Evolutionary conservation across 2,329 filamentous ascomycete species (phyloP).

Genomic region (Colletotrichum godetiae): DNA sequence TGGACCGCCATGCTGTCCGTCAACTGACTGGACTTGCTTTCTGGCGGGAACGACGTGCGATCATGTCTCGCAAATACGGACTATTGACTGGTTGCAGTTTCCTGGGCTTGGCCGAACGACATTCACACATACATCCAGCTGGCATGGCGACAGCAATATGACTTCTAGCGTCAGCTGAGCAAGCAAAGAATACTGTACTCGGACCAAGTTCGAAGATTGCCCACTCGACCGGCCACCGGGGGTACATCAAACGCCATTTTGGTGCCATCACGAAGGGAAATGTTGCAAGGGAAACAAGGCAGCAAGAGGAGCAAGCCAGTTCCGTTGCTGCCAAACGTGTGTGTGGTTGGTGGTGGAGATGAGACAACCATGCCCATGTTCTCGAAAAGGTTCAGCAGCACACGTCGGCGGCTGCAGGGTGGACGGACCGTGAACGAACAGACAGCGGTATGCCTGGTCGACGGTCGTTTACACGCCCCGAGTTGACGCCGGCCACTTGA

Average conservation of each 20-base stretch:
- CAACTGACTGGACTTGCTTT: conserved; percentile 21
- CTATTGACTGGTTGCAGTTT: conserved; percentile 31
- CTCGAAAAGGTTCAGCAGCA: conserved; percentile 18
- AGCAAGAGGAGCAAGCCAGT: background rate
- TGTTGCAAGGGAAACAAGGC: conserved; percentile 6
- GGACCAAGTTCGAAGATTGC: conserved; percentile 14
- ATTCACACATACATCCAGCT: background rate
- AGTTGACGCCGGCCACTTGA: conserved; percentile 18
- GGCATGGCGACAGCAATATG: conserved; percentile 2
- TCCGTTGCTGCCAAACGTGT: conserved; percentile 14
- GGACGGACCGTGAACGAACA: conserved; percentile 8
- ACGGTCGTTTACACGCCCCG: conserved; percentile 17
- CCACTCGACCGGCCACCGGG: conserved; percentile 26
- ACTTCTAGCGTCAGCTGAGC: conserved; percentile 31
- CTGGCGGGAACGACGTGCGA: conserved; percentile 10
- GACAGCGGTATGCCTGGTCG: conserved; percentile 6
- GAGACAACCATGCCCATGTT: conserved; percentile 29
- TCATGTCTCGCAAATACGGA: conserved; percentile 30
- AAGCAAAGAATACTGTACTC: background rate
- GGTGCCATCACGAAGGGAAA: background rate
- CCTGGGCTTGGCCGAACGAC: conserved; percentile 11
- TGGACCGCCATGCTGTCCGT: conserved; percentile 11
- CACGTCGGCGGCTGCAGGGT: conserved; percentile 32
- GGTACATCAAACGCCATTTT: conserved; percentile 28
- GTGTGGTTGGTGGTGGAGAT: conserved; percentile 31